A percentile compares a stretch with the other conserved stretches of the same genome.
Evolutionary conservation across 1,284 basidiomycete species (phyloP).

Genomic region (Pisolithus thermaeus): DNA sequence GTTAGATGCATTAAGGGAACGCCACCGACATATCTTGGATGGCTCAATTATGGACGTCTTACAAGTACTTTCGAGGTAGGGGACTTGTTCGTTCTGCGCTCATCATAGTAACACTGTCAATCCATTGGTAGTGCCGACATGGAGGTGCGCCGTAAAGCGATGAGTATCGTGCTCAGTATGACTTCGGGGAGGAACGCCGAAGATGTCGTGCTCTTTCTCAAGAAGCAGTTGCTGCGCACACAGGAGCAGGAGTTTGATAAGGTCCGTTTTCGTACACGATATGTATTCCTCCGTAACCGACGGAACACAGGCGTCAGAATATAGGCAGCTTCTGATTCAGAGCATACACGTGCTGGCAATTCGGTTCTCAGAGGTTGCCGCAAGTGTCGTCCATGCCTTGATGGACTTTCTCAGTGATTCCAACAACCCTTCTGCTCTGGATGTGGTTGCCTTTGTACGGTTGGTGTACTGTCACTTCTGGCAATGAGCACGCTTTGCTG

Average conservation of each 20-base stretch:
- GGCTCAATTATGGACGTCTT: conserved; percentile 95
- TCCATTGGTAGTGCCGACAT: conserved; percentile 74
- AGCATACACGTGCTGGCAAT: conserved; percentile 96
- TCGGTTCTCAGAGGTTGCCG: conserved; percentile 97
- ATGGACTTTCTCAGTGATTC: conserved; percentile 99
- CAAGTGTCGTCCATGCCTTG: conserved; percentile 92
- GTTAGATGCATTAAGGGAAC: conserved; percentile 77
- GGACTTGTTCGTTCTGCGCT: neutral
- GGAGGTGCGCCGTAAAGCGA: conserved; percentile 93
- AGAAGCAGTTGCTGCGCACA: conserved; percentile 96
- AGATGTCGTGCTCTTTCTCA: conserved; percentile 93
- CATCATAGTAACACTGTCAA: neutral
- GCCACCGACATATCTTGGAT: conserved; percentile 91
- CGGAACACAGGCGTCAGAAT: conserved; percentile 74
- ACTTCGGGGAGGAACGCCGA: conserved; percentile 96
- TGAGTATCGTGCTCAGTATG: conserved; percentile 89
- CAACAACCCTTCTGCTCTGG: conserved; percentile 91
- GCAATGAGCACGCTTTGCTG: conserved; percentile 1
- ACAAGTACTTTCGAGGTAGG: conserved; percentile 78
- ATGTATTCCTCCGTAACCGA: neutral
- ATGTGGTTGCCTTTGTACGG: conserved; percentile 95
- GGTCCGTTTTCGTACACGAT: conserved; percentile 32
- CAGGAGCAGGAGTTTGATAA: conserved; percentile 84
- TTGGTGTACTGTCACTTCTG: conserved; percentile 26
- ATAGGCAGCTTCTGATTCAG: conserved; percentile 95